These are phyloP conservation scores for Leptographium wingfieldii DNA, from an alignment of 2,329 filamentous ascomycete species.

Conservation along the genomic window DNA sequence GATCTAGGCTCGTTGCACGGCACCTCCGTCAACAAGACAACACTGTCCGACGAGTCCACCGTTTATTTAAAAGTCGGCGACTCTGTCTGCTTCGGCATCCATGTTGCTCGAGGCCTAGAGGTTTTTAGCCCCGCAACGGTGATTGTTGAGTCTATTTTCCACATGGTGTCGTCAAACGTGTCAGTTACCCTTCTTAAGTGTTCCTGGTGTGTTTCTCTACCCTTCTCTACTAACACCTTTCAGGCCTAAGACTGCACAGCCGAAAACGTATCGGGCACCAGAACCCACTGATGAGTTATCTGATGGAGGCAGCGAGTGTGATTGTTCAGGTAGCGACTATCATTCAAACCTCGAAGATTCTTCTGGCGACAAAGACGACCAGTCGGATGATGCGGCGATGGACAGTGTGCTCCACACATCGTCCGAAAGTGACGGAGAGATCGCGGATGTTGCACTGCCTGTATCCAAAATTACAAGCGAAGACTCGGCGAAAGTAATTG, in stretches of 20 bases:
- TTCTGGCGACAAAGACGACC: neutral
- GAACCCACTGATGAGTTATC: constrained; percentile 10
- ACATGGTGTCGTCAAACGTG: constrained; percentile 9
- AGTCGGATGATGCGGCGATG: neutral
- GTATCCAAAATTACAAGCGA: neutral
- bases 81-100: constrained; percentile 24
- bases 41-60: constrained; percentile 11
- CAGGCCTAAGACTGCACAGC: neutral
- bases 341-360: neutral
- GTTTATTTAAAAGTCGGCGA: constrained; percentile 22
- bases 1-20: constrained; percentile 41
- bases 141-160: constrained; percentile 13
- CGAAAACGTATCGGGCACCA: constrained; percentile 16
- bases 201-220: neutral
- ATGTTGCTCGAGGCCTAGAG: constrained; percentile 23
- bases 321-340: neutral
- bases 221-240: neutral
- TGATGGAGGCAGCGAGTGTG: constrained; percentile 1
- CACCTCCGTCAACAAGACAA: constrained; percentile 29
- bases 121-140: constrained; percentile 18
- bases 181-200: neutral
- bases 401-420: neutral
- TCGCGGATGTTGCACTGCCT: neutral
- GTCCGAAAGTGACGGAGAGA: neutral
- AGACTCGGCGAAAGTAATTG: neutral